A percentile compares a stretch with the other conserved stretches of the same genome.
These are phyloP conservation scores for Monosporascus sp. DNA, from an alignment of 2,329 filamentous ascomycete genomes.

Conservation along the genomic window DNA sequence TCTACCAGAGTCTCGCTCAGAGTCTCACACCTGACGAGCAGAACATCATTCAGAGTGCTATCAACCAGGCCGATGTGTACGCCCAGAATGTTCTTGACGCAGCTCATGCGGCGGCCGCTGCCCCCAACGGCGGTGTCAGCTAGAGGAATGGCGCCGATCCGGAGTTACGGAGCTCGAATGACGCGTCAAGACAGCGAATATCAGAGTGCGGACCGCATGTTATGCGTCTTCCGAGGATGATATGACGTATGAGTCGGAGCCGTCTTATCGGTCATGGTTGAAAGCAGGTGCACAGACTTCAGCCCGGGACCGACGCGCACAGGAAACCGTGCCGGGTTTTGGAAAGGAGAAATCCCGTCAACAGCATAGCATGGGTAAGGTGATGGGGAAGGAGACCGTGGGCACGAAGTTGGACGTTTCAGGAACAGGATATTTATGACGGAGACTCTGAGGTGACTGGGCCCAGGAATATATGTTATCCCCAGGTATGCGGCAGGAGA, in stretches of 20 bases:
- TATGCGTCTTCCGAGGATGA: neutral
- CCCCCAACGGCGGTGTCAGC: constrained; percentile 8
- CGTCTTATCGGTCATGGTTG: neutral
- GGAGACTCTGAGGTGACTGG: neutral
- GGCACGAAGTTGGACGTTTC: neutral
- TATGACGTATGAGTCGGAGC: neutral
- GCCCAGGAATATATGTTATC: neutral
- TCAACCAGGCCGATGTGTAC: constrained; percentile 60
- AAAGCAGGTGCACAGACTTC: neutral
- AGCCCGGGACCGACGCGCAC: neutral
- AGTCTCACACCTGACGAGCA: constrained; percentile 78
- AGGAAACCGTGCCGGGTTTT: neutral
- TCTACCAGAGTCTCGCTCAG: constrained; percentile 75
- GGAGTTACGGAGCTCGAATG: neutral
- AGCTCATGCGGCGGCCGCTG: constrained; percentile 7
- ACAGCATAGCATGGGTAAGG: neutral
- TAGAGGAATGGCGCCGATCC: constrained; percentile 1
- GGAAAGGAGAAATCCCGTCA: neutral
- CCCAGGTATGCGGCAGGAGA: neutral
- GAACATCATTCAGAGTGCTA: constrained; percentile 69
- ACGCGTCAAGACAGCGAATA: neutral
- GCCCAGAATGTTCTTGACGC: constrained; percentile 30
- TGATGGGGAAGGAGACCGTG: neutral
- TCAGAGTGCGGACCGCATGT: neutral
- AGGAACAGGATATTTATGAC: neutral